phyloP scores from a whole-genome alignment of 805 yeast genomes.

The Hanseniaspora valbyensis region DNA sequence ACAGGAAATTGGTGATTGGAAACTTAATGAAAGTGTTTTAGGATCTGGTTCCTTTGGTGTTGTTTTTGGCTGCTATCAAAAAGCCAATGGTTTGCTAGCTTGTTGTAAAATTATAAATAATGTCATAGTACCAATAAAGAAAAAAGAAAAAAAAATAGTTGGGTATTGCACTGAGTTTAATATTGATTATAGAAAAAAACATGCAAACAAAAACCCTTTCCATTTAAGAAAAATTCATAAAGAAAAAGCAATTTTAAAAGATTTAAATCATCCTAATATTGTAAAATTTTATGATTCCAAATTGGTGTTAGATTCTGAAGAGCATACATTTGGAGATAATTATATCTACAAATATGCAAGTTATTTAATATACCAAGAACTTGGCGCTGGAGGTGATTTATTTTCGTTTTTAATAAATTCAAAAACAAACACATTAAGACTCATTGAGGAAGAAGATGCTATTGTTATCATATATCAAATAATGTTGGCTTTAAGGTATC shows the following conservation, averaged over 20 bases:
- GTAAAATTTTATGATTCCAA: conserved; percentile 35
- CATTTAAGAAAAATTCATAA: conserved; percentile 18
- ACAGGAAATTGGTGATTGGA: background rate
- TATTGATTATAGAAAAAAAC: background rate
- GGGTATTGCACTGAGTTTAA: background rate
- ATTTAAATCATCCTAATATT: conserved; percentile 40
- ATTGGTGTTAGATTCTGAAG: conserved; percentile 19
- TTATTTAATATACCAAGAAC: conserved; percentile 39
- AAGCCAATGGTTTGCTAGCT: background rate
- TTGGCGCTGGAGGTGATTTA: conserved; percentile 48
- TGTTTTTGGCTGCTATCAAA: conserved; percentile 25
- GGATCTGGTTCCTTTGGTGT: conserved; percentile 38
- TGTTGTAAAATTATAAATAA: conserved; percentile 9
- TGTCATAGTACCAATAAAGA: background rate
- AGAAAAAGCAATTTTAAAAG: conserved; percentile 36
- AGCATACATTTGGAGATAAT: background rate
- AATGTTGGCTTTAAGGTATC: conserved; percentile 42
- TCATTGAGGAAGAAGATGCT: conserved; percentile 46
- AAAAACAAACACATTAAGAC: conserved; percentile 30
- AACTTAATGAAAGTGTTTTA: conserved; percentile 1
- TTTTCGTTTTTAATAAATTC: conserved; percentile 39
- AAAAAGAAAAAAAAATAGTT: conserved; percentile 20
- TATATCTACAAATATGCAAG: conserved; percentile 14
- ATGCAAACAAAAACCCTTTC: background rate
- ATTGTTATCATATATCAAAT: conserved; percentile 46